Evolutionary conservation across 192 early-diverging fungal genomes (phyloP), one percentile per base, ranked within the genome.

Genomic region (Podila horticola): DNA sequence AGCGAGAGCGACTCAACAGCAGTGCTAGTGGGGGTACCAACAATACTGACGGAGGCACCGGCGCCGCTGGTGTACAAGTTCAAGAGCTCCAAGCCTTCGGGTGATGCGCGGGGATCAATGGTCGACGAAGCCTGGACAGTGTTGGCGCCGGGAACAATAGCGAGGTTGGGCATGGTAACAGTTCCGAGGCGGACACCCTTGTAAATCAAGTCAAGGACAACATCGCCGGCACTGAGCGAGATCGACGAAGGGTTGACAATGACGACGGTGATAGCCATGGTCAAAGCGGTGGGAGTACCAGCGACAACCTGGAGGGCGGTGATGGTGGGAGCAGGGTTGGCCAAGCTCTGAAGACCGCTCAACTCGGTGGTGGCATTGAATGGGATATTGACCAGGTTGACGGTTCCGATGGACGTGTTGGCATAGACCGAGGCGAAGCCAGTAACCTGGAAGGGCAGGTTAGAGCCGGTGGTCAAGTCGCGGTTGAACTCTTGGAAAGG

Each of bases 191-290:
- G 12, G 10, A 65, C 68, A 63, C 67, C 66, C 29, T 76, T 62
- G 41, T 82, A 84, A 6, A 83, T 36, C 75, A 89, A 72, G 17
- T 62, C 59, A n/a, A 87, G 83, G 31, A 49, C 48, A 13, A 86
- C 86, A 64, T 88, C 85, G 26, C 86, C 85, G 48, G 79, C 70
- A 5, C 36, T 36, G 38, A 89, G 83, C 8, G 71, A 72, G 41
- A 88, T 75, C 20, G 64, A 73, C 29, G 86, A 82, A 30, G 88
- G 87, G 62, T 90, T 88, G 58, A 33, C 15, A 66, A 90, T 84
- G 8, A 71, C 64, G 15, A 79, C 79, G 38, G 60, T 38, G 69
- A 90, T 83, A 9, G 67, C 71, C 55, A 90, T 45, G 5, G 82
- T 50, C 22, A 90, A 34, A 64, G 63, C 72, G 11, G 71, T 71